These are phyloP conservation scores for Globisporangium rhizosaccharum DNA, from an alignment of 352 stramenopile species.

Conservation along the genomic window DNA sequence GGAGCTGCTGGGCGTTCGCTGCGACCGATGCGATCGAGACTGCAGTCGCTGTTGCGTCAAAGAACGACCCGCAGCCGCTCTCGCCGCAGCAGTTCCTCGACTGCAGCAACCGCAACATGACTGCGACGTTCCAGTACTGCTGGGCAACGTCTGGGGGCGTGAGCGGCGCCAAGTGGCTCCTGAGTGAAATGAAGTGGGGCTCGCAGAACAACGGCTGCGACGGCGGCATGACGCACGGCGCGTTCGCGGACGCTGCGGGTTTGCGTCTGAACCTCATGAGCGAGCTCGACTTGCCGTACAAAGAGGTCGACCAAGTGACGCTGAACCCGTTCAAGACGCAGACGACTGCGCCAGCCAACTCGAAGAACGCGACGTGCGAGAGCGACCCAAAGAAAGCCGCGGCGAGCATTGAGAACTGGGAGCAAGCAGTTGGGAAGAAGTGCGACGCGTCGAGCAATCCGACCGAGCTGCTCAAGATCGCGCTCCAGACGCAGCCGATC, in stretches of 20 bases:
- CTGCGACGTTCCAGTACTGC: slow-evolving; percentile 73
- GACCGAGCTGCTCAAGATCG: slow-evolving; percentile 55
- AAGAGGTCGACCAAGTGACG: slow-evolving; percentile 31
- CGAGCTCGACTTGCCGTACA: slow-evolving; percentile 62
- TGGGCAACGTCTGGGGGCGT: slow-evolving; percentile 44
- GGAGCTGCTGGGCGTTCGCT: slow-evolving; percentile 80
- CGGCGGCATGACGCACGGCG: slow-evolving; percentile 77
- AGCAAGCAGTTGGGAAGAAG: slow-evolving; percentile 55
- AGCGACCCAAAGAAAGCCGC: slow-evolving; percentile 31
- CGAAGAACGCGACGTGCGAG: slow-evolving; percentile 33
- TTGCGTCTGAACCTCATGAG: slow-evolving; percentile 49
- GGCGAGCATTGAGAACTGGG: slow-evolving; percentile 62
- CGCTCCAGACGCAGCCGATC: slow-evolving; percentile 65
- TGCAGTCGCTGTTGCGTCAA: slow-evolving; percentile 43
- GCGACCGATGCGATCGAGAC: slow-evolving; percentile 75
- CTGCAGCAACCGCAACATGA: slow-evolving; percentile 67
- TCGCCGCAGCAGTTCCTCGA: slow-evolving; percentile 79
- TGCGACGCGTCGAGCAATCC: slow-evolving; percentile 49
- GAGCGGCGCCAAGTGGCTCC: slow-evolving; percentile 45
- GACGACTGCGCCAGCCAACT: slow-evolving; percentile 6
- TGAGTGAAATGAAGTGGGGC: slow-evolving; percentile 63
- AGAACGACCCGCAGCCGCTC: slow-evolving; percentile 39
- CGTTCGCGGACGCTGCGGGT: slow-evolving; percentile 66
- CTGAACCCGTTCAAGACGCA: slow-evolving; percentile 20
- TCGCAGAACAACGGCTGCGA: slow-evolving; percentile 77